These are phyloP conservation scores for Cucumis hystrix DNA, from an alignment of 306 rosid species.

Conservation along the genomic window DNA sequence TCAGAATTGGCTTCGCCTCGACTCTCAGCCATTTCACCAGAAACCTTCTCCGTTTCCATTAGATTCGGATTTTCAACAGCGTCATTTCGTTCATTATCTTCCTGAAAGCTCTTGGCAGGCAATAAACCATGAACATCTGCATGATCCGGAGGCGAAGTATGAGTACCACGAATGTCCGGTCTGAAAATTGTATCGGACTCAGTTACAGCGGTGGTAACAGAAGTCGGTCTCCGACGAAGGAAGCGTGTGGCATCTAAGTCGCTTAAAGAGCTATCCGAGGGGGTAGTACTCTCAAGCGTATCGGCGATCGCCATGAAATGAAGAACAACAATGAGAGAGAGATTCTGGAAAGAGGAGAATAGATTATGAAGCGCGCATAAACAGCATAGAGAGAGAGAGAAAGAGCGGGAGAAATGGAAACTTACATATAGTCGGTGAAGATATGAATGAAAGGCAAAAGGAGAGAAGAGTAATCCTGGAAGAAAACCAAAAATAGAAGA, in stretches of 20 bases:
- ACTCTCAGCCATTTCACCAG: constrained; percentile 6
- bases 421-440: background rate
- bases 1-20: constrained; percentile 10
- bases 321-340: background rate
- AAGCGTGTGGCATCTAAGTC: constrained; percentile 33
- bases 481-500: background rate
- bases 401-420: background rate
- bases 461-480: background rate
- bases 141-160: constrained; percentile 17
- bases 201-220: constrained; percentile 9
- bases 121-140: constrained; percentile 18
- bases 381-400: background rate
- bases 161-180: constrained; percentile 8
- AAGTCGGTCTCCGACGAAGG: constrained; percentile 32
- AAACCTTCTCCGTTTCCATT: constrained; percentile 6
- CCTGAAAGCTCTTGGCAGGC: constrained; percentile 12
- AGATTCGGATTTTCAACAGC: constrained; percentile 14
- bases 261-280: constrained; percentile 1
- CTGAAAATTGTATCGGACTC: constrained; percentile 19
- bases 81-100: constrained; percentile 17
- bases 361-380: background rate
- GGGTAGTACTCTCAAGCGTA: constrained; percentile 17
- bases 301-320: constrained; percentile 49
- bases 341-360: no score
- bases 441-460: background rate